Conservation (phyloP, 345 rosid genomes). For the Salix dunnii region DNA sequence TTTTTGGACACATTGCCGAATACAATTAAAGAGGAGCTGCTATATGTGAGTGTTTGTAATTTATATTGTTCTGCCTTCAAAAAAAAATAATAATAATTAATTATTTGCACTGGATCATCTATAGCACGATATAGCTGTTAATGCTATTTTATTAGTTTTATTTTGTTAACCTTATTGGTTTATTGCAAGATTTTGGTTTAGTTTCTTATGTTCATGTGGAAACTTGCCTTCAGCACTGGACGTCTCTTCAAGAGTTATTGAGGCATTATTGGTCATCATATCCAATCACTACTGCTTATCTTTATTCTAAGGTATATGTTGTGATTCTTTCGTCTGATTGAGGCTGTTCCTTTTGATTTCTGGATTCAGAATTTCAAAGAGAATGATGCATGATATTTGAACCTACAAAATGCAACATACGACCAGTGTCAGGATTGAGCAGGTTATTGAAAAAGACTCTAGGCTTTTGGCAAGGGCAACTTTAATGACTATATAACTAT, state of each 20-base stretch:
- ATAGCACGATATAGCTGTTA: background rate
- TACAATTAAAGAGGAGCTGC: conserved; percentile 65
- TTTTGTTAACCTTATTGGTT: conserved; percentile 2
- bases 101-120: conserved; percentile 2
- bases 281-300: conserved; percentile 74
- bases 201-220: conserved; percentile 24
- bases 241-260: conserved; percentile 71
- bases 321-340: background rate
- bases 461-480: background rate
- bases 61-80: background rate
- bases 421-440: background rate
- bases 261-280: conserved; percentile 94
- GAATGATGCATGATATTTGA: background rate
- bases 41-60: conserved; percentile 47
- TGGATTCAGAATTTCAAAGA: background rate
- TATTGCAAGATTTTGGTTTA: conserved; percentile 14
- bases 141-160: background rate
- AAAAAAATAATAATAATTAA: background rate
- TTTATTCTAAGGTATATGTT: conserved; percentile 61
- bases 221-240: conserved; percentile 59
- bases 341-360: background rate
- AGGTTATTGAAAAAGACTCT: background rate
- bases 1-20: conserved; percentile 71
- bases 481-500: background rate
- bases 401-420: background rate